Conservation (phyloP, 306 rosid species). For the Spatholobus suberectus region DNA sequence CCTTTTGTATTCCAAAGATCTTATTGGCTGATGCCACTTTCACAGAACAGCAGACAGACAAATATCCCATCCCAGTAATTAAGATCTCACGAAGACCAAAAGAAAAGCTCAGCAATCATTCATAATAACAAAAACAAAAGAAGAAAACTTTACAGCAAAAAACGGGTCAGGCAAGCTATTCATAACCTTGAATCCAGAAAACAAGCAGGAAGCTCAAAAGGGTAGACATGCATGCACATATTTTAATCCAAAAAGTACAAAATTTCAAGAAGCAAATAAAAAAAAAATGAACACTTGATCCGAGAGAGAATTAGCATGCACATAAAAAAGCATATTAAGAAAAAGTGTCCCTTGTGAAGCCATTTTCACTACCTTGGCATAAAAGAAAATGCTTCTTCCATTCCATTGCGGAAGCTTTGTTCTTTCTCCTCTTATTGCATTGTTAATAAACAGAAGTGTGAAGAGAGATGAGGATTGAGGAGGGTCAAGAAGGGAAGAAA, state of each 20-base stretch:
- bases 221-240: conserved; percentile 63
- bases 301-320: conserved; percentile 38
- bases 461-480: not conserved
- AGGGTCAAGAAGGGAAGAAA: not conserved
- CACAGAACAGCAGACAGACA: conserved; percentile 42
- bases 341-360: not conserved
- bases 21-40: conserved; percentile 31
- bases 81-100: conserved; percentile 38
- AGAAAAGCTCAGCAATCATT: not conserved
- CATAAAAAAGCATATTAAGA: not conserved
- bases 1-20: conserved; percentile 17
- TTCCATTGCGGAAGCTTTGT: not conserved
- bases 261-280: not conserved
- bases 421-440: conserved; percentile 24
- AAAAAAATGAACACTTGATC: not conserved
- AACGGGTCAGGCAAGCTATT: conserved; percentile 20
- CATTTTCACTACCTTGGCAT: conserved; percentile 45
- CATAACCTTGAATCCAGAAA: conserved; percentile 28
- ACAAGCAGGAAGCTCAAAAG: conserved; percentile 32
- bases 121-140: not conserved
- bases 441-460: conserved; percentile 23
- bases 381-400: conserved; percentile 37
- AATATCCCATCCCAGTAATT: conserved; percentile 39
- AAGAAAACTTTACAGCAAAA: conserved; percentile 35
- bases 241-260: conserved; percentile 14